Evolutionary conservation across 192 early-diverging fungal species (phyloP).

Genomic region (Rhizophagus prolifer): DNA sequence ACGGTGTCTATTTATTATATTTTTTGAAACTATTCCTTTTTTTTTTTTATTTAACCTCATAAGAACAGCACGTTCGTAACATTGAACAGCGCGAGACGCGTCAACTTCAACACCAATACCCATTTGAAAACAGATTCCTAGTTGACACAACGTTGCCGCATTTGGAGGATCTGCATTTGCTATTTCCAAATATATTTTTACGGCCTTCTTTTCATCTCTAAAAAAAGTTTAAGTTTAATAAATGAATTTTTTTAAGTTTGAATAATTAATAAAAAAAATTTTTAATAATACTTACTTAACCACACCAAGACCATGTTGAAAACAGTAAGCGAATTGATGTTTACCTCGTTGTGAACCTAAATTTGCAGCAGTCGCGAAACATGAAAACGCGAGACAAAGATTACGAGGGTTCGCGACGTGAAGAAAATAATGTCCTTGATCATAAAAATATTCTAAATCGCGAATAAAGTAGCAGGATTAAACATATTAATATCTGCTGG

Average conservation of each 20-base stretch:
- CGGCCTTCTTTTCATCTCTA: conserved; percentile 16
- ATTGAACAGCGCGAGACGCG: not conserved
- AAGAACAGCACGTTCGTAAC: conserved; percentile 6
- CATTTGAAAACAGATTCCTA: conserved; percentile 26
- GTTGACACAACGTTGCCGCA: conserved; percentile 11
- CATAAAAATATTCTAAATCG: not conserved
- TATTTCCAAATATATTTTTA: conserved; percentile 9
- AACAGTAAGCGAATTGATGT: conserved; percentile 15
- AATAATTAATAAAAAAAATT: not conserved
- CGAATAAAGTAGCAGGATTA: not conserved
- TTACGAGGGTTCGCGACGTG: conserved; percentile 7
- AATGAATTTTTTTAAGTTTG: not conserved
- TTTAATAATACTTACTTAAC: not conserved
- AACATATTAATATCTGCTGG: not conserved
- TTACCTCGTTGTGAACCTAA: not conserved
- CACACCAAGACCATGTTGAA: conserved; percentile 21
- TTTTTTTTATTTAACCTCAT: not conserved
- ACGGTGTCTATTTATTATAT: not conserved
- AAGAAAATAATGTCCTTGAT: conserved; percentile 20
- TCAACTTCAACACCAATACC: conserved; percentile 23
- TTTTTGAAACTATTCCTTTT: no score
- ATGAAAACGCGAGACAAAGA: not conserved
- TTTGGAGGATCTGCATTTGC: not conserved
- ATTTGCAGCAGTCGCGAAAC: not conserved
- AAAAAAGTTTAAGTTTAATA: not conserved